Base-by-base conservation (phyloP, 768 basidiomycete species). In the Dendrothele bispora region DNA sequence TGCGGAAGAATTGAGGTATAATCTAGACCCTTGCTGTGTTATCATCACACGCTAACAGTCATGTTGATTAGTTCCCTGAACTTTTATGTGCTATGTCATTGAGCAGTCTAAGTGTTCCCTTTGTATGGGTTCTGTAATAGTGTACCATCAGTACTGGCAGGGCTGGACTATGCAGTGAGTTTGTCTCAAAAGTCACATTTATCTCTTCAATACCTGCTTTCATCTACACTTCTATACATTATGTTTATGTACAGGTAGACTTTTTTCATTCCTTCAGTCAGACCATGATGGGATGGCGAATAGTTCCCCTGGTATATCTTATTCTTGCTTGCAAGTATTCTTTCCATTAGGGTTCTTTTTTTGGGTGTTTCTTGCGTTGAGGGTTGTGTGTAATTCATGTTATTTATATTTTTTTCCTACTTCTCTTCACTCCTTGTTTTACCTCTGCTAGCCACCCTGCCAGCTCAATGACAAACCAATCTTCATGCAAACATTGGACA, bases 1-100 rank as follows among this genome's bases (percentile, higher is more conserved):
- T 32, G 56, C 55, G 26, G 58, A 56, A 39, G 56, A 50, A 5
- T 42, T 17, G 42, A 56, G 46, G 46, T 39, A 37, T n/a, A 26
- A 8, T 26, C 2, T 3, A 4, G 12, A 15, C 27, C 29, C 14
- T 15, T 26, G 22, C 15, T 41, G 24, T 12, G n/a, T 21, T 8
- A 18, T 40, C 5, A 22, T 4, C 14, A n/a, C 21, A 7, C n/a
- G n/a, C n/a, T 18, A 10, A 10, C 37, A 10, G 11, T 37, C 27
- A n/a, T 36, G 7, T 11, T 11, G 5, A 12, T 22, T 24, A 8
- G 20, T 17, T 39, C 18, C 30, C 18, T 48, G 39, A 25, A 41
- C 21, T 36, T 17, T 32, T 41, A 25, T 34, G 22, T 24, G 30
- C n/a, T n/a, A n/a, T n/a, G n/a, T n/a, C n/a, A n/a, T n/a, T n/a